A percentile compares a stretch with the other conserved stretches of the same genome.
phyloP scores from a whole-genome alignment of 2,329 filamentous ascomycete genomes.

The Calonectria pauciramosa region DNA sequence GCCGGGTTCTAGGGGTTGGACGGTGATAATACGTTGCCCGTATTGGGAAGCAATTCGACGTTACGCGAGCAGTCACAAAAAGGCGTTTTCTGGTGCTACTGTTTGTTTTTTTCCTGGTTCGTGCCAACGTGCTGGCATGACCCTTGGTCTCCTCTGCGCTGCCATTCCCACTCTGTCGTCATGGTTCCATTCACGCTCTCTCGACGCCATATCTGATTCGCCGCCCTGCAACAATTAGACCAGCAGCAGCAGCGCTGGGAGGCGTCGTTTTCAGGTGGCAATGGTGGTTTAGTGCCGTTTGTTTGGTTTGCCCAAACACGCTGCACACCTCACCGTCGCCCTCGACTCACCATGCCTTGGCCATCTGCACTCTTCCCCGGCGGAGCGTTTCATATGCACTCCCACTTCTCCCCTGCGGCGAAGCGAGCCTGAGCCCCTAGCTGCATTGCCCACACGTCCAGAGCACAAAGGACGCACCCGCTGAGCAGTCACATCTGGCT shows the following conservation, averaged over 20 bases:
- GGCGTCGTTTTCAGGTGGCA: slow-evolving; percentile 30
- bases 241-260: background rate
- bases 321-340: slow-evolving; percentile 19
- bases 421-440: background rate
- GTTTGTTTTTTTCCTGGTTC: slow-evolving; percentile 4
- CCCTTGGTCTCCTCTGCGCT: slow-evolving; percentile 27
- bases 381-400: slow-evolving; percentile 41
- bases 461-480: background rate
- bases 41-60: background rate
- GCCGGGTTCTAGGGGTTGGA: background rate
- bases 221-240: background rate
- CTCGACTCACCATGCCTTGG: slow-evolving; percentile 27
- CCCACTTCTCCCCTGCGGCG: slow-evolving; percentile 19
- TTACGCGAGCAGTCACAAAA: background rate
- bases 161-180: slow-evolving; percentile 30
- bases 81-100: background rate
- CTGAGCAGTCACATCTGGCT: background rate
- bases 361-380: slow-evolving; percentile 31
- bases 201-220: background rate
- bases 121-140: slow-evolving; percentile 7
- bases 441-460: background rate
- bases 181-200: slow-evolving; percentile 21
- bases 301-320: slow-evolving; percentile 1
- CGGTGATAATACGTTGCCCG: background rate
- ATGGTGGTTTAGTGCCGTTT: background rate